phyloP scores from a whole-genome alignment of 345 rosid genomes.

The Noccaea bulbosa region DNA sequence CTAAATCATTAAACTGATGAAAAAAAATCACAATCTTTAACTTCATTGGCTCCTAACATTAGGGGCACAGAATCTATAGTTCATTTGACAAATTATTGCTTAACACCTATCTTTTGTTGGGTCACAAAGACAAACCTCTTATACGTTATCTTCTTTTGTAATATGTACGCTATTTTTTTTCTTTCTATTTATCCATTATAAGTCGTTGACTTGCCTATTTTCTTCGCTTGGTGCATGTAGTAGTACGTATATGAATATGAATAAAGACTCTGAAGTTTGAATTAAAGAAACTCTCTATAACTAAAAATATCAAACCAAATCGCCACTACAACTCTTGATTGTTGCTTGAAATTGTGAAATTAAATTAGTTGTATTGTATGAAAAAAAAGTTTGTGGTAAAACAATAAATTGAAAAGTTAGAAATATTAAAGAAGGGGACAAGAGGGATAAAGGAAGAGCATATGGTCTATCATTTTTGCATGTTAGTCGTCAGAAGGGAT shows the following conservation, averaged over 20 bases:
- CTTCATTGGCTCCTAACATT: slow-evolving; percentile 26
- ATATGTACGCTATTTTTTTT: not conserved
- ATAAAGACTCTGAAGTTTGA: not conserved
- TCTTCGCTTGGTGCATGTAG: not conserved
- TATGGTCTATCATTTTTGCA: slow-evolving; percentile 45
- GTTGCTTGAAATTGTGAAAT: not conserved
- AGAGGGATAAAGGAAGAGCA: slow-evolving; percentile 46
- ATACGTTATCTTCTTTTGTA: slow-evolving; percentile 4
- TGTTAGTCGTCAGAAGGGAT: slow-evolving; percentile 46
- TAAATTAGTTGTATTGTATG: not conserved
- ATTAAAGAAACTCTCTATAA: not conserved
- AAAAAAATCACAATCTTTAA: not conserved
- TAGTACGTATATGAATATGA: slow-evolving; percentile 1
- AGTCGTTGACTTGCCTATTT: not conserved
- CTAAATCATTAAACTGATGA: not conserved
- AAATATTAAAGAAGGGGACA: slow-evolving; percentile 41
- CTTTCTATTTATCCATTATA: not conserved
- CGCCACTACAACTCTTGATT: not conserved
- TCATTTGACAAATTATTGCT: slow-evolving; percentile 20
- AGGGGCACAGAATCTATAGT: slow-evolving; percentile 15
- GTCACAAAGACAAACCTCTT: slow-evolving; percentile 23
- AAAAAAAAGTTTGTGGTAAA: not conserved
- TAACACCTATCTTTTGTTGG: slow-evolving; percentile 17
- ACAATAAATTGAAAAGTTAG: not conserved
- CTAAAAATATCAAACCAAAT: not conserved